Conservation (phyloP, 192 early-diverging fungal species). For the Coemansia guatemalensis region DNA sequence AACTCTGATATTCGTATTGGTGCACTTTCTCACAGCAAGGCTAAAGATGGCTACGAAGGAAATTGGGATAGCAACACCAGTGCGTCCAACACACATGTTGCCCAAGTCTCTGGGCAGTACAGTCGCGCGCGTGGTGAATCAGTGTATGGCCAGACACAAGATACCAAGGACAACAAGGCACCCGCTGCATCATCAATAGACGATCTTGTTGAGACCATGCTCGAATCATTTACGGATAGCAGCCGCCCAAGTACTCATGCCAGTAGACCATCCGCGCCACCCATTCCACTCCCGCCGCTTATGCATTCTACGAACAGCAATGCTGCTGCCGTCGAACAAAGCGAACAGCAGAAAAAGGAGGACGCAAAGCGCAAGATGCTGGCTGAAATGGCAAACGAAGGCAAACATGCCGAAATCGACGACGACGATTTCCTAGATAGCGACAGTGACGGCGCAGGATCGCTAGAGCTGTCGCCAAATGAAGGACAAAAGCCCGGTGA, state of each 20-base stretch:
- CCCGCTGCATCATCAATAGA: constrained; percentile 25
- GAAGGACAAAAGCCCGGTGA: background rate
- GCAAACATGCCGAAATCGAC: background rate
- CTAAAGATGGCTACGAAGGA: background rate
- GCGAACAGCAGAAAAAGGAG: constrained; percentile 20
- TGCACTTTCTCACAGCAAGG: background rate
- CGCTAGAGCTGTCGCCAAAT: background rate
- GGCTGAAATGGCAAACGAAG: background rate
- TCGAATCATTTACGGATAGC: constrained; percentile 20
- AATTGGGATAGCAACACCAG: too few relatives aligned
- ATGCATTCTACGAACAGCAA: background rate
- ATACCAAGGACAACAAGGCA: constrained; percentile 1
- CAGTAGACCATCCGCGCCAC: background rate
- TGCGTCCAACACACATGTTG: constrained; percentile 1
- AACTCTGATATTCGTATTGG: background rate
- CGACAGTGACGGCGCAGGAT: constrained; percentile 35
- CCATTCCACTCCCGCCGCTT: constrained; percentile 1
- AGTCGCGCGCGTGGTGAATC: constrained; percentile 2
- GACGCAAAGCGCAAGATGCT: constrained; percentile 28
- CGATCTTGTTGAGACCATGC: constrained; percentile 27
- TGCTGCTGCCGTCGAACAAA: background rate
- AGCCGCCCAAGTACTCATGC: constrained; percentile 2
- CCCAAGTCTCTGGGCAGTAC: too few relatives aligned
- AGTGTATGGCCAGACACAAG: constrained; percentile 16
- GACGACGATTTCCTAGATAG: constrained; percentile 37